Percentiles rank a stretch among this genome's conserved stretches.
Conservation (phyloP, 2,329 filamentous ascomycete genomes). For the Magnaporthiopsis poae region DNA sequence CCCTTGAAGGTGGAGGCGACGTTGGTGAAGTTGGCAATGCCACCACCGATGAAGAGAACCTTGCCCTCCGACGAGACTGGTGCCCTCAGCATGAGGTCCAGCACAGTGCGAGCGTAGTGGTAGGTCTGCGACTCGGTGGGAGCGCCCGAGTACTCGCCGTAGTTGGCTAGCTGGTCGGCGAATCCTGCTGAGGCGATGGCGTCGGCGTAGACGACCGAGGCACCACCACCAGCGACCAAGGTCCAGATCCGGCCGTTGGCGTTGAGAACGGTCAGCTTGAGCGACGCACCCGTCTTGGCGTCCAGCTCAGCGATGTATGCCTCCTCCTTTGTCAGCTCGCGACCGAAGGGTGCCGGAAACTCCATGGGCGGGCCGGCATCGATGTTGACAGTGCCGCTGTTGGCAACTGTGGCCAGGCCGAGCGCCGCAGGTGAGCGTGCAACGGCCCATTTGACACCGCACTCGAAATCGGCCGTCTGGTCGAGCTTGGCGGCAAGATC, state of each 20-base stretch:
- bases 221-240: constrained; percentile 96
- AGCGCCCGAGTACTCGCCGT: constrained; percentile 98
- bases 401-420: constrained; percentile 62
- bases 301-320: constrained; percentile 98
- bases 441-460: constrained; percentile 96
- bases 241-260: constrained; percentile 89
- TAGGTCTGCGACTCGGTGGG: constrained; percentile 98
- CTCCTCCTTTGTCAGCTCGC: constrained; percentile 97
- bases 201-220: constrained; percentile 96
- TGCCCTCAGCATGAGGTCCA: constrained; percentile 93
- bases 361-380: constrained; percentile 97
- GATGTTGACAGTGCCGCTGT: constrained; percentile 72
- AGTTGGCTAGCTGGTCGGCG: constrained; percentile 94
- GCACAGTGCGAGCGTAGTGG: constrained; percentile 94
- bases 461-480: constrained; percentile 98
- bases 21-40: constrained; percentile 99
- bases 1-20: constrained; percentile 99
- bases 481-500: constrained; percentile 97
- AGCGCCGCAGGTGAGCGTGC: constrained; percentile 83
- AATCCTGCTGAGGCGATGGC: constrained; percentile 95
- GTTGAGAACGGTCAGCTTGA: constrained; percentile 97
- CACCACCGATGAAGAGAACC: constrained; percentile 97
- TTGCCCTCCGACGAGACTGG: constrained; percentile 81
- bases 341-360: constrained; percentile 96
- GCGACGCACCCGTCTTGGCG: constrained; percentile 96